These are phyloP conservation scores for Yamadazyma akitaensis DNA, from an alignment of 805 yeast genomes.

Conservation along the genomic window DNA sequence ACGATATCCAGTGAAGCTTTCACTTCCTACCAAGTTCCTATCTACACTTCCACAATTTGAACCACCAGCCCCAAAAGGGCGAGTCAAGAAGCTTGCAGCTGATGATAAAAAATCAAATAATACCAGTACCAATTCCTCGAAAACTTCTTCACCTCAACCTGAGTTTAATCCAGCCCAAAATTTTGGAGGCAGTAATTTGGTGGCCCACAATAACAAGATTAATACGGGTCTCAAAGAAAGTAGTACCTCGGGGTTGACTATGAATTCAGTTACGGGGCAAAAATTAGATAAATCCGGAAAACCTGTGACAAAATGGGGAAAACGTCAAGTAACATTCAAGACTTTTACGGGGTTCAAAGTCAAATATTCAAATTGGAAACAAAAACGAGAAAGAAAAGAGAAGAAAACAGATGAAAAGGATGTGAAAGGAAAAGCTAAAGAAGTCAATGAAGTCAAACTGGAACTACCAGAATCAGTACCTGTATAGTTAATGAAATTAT, in stretches of 20 bases:
- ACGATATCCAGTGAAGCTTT: conserved; percentile 32
- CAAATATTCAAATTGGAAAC: conserved; percentile 20
- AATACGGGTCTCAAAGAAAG: conserved; percentile 39
- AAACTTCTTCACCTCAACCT: conserved; percentile 29
- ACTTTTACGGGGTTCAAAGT: conserved; percentile 44
- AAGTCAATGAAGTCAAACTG: neutral
- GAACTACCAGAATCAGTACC: neutral
- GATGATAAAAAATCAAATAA: conserved; percentile 22
- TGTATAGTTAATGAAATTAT: neutral
- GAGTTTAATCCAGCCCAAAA: conserved; percentile 7
- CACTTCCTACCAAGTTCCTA: conserved; percentile 28
- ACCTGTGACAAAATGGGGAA: conserved; percentile 33
- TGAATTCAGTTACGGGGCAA: conserved; percentile 28
- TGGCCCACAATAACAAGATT: conserved; percentile 22
- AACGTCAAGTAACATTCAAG: conserved; percentile 33
- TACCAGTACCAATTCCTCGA: conserved; percentile 13
- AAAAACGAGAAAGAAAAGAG: conserved; percentile 13
- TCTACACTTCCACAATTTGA: conserved; percentile 33
- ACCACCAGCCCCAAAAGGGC: conserved; percentile 28
- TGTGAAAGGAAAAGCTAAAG: neutral
- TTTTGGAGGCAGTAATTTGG: conserved; percentile 2
- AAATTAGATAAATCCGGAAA: conserved; percentile 35
- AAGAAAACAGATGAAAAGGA: neutral
- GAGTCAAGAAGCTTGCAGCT: conserved; percentile 29
- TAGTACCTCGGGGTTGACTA: conserved; percentile 40